These are phyloP conservation scores for Kalmusia sp. DNA, from an alignment of 2,329 filamentous ascomycete species.

Conservation along the genomic window DNA sequence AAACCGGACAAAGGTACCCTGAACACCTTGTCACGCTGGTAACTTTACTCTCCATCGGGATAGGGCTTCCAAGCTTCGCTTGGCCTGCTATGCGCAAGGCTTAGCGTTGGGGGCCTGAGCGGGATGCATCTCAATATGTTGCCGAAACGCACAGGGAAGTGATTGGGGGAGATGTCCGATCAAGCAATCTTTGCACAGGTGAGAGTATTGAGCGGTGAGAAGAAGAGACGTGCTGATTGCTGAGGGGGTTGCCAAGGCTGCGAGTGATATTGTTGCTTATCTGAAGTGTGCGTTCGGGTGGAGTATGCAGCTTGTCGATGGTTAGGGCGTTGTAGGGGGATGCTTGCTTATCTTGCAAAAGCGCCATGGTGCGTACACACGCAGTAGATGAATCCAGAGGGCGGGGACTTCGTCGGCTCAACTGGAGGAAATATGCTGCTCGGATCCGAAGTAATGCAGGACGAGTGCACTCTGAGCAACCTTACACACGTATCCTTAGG, in stretches of 20 bases:
- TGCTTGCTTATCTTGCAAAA: neutral
- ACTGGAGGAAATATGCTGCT: neutral
- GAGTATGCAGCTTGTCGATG: too few relatives aligned
- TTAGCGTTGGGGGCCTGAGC: conserved; percentile 6
- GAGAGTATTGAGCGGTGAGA: conserved; percentile 21
- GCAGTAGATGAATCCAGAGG: neutral
- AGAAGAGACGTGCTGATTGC: conserved; percentile 18
- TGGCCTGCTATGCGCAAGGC: neutral
- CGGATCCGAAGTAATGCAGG: neutral
- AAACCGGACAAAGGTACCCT: conserved; percentile 1
- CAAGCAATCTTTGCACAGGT: neutral
- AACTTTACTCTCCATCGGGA: too few relatives aligned
- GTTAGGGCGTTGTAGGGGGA: too few relatives aligned
- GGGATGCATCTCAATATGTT: neutral
- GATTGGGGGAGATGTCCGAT: conserved; percentile 9
- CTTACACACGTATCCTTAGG: too few relatives aligned
- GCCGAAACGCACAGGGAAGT: neutral
- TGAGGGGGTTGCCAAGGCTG: conserved; percentile 20
- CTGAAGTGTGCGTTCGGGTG: too few relatives aligned
- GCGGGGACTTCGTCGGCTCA: neutral
- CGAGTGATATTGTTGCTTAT: conserved; percentile 7
- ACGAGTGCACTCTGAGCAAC: too few relatives aligned
- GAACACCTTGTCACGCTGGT: neutral
- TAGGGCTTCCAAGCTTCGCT: conserved; percentile 7
- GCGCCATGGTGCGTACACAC: neutral